These are phyloP conservation scores for Xerocomellus chrysenteron DNA, from an alignment of 768 basidiomycete species.

Conservation along the genomic window DNA sequence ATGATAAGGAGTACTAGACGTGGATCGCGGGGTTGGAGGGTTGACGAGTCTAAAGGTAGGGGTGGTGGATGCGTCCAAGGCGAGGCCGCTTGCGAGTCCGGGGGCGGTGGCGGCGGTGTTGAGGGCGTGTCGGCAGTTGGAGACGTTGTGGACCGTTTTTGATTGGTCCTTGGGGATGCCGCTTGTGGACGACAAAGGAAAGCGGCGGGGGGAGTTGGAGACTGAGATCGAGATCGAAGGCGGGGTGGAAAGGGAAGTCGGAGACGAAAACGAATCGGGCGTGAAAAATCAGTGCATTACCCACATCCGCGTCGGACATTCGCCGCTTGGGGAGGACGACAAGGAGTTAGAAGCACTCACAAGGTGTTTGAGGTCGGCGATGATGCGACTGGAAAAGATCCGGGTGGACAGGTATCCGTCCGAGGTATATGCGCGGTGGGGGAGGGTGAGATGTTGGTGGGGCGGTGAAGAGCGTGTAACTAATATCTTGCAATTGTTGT, in stretches of 20 bases:
- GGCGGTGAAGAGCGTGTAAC: neutral
- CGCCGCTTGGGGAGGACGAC: slow-evolving; percentile 18
- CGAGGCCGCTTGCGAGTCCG: no score
- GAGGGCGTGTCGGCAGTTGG: no score
- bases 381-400: slow-evolving; percentile 25
- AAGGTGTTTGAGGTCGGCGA: slow-evolving; percentile 16
- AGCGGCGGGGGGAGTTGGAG: neutral
- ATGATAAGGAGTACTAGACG: no score
- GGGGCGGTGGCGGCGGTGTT: no score
- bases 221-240: no score
- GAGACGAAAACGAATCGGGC: slow-evolving; percentile 12
- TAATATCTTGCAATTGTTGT: no score
- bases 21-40: no score
- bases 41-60: no score
- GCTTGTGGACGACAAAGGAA: no score
- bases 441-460: slow-evolving; percentile 5
- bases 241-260: neutral
- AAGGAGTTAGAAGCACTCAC: slow-evolving; percentile 5
- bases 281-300: slow-evolving; percentile 19
- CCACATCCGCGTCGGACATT: slow-evolving; percentile 21
- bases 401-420: slow-evolving; percentile 9
- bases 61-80: no score
- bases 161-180: no score
- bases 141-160: no score
- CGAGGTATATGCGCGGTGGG: slow-evolving; percentile 16